These are phyloP conservation scores for Aspergillus neoniger DNA, from an alignment of 2,329 filamentous ascomycete species.

Conservation along the genomic window DNA sequence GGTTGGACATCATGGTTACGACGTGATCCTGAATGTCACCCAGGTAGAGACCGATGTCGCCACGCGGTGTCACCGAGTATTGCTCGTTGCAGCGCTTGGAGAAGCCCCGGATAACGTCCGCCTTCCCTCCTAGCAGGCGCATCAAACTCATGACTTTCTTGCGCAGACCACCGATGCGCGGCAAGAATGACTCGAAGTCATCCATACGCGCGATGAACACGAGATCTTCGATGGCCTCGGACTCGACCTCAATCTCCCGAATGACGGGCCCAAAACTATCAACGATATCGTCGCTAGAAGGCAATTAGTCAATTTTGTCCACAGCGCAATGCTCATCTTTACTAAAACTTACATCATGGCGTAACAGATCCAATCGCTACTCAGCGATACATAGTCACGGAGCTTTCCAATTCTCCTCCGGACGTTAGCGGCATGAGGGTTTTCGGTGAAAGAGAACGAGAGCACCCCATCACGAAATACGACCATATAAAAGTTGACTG, in stretches of 20 bases:
- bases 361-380: conserved; percentile 98
- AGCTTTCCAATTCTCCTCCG: conserved; percentile 87
- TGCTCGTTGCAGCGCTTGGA: conserved; percentile 99
- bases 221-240: conserved; percentile 90
- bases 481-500: conserved; percentile 94
- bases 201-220: conserved; percentile 90
- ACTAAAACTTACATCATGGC: conserved; percentile 75
- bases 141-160: conserved; percentile 95
- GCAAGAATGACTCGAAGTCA: conserved; percentile 83
- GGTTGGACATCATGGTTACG: conserved; percentile 97
- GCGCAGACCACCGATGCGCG: conserved; percentile 83
- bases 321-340: not conserved
- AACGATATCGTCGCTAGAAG: conserved; percentile 82
- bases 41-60: conserved; percentile 94
- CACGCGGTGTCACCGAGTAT: conserved; percentile 90
- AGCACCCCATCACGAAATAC: conserved; percentile 94
- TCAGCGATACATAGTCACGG: conserved; percentile 91
- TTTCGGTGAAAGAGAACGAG: conserved; percentile 89
- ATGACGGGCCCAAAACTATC: conserved; percentile 93
- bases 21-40: conserved; percentile 99
- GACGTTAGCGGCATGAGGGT: conserved; percentile 84
- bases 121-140: conserved; percentile 91
- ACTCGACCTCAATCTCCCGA: conserved; percentile 79
- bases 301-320: not conserved
- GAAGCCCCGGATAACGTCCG: conserved; percentile 96